Evolutionary conservation across 352 stramenopile genomes (phyloP), one percentile per base, ranked within the genome.

Genomic region (Poterioochromonas sp.): DNA sequence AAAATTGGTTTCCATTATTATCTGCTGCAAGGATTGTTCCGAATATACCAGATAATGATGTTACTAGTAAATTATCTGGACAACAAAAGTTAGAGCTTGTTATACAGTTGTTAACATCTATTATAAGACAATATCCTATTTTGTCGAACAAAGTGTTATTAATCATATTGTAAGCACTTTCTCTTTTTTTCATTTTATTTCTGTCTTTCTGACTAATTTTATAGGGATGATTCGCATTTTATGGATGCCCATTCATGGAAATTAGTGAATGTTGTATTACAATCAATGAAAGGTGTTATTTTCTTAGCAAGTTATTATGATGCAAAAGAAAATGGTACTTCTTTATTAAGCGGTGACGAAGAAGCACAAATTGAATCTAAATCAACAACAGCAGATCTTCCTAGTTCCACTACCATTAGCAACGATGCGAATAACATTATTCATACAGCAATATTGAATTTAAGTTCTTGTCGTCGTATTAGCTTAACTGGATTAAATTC

Each of bases 221-320:
- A 74, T 74, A 74, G 65, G 11, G 65, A 74, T 54, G 43, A 74
- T 26, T 43, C 54, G 65, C 65, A 74, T 34, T 20, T 54, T 12
- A 35, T 51, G 32, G 65, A 74, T n/a, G 8, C 32, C 11, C 32
- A 5, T 3, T 74, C 65, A 29, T 74, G 32, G 65, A 5, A 51
- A 35, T 54, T 74, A 3, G 5, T 74, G 11, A 11, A 53, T 12
- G 3, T 18, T 35, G 5, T 74, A 37, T 51, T 11, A 32, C 65
- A 51, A 29, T 15, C 73, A 26, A 51, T 15, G 2, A 58, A 70
- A 20, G 62, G 62, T 22, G n/a, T 70, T 22, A 43, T 20, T 43
- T 43, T 70, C 29, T 35, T 70, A n/a, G 29, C n/a, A 22, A 70
- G 18, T 15, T 35, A 20, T 15, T 22, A 44, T 20, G 37, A 70